These are phyloP conservation scores for Macrocystidia cucumis DNA, from an alignment of 1,284 basidiomycete species.

Conservation along the genomic window DNA sequence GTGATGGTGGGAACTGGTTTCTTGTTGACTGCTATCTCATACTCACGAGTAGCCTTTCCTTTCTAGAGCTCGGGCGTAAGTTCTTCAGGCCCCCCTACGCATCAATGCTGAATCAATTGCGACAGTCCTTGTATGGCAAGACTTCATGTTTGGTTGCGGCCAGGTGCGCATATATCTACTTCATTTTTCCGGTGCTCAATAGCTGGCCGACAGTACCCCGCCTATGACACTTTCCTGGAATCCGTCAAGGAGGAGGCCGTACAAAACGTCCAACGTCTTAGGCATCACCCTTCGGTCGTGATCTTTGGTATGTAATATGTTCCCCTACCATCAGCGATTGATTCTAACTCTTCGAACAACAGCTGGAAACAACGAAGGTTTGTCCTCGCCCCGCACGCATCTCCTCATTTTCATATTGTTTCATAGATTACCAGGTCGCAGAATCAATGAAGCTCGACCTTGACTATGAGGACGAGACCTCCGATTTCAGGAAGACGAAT, in stretches of 20 bases:
- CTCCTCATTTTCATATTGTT: constrained; percentile 1
- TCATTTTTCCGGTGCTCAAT: constrained; percentile 2
- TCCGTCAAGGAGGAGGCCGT: constrained; percentile 64
- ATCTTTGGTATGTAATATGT: constrained; percentile 61
- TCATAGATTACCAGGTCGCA: constrained; percentile 71
- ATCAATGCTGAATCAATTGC: constrained; percentile 9
- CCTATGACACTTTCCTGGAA: constrained; percentile 62
- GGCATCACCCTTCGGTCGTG: constrained; percentile 75
- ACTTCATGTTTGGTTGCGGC: constrained; percentile 85
- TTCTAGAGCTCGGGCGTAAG: constrained; percentile 58
- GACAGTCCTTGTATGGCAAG: constrained; percentile 82
- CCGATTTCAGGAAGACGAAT: constrained; percentile 75
- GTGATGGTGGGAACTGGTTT: constrained; percentile 48
- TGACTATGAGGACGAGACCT: constrained; percentile 75
- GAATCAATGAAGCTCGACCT: constrained; percentile 70
- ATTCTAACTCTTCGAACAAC: background rate
- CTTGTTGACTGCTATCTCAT: constrained; percentile 3
- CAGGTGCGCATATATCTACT: constrained; percentile 32
- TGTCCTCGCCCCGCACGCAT: constrained; percentile 4
- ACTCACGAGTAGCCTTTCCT: background rate
- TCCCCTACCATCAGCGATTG: constrained; percentile 1
- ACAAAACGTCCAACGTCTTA: constrained; percentile 65
- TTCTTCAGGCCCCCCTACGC: constrained; percentile 17
- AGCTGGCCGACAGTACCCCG: constrained; percentile 51
- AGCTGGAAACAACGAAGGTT: constrained; percentile 89